A percentile compares a stretch with the other conserved stretches of the same genome.
Evolutionary conservation across 192 early-diverging fungal species (phyloP).

Genomic region (Gryganskiella cystojenkinii): DNA sequence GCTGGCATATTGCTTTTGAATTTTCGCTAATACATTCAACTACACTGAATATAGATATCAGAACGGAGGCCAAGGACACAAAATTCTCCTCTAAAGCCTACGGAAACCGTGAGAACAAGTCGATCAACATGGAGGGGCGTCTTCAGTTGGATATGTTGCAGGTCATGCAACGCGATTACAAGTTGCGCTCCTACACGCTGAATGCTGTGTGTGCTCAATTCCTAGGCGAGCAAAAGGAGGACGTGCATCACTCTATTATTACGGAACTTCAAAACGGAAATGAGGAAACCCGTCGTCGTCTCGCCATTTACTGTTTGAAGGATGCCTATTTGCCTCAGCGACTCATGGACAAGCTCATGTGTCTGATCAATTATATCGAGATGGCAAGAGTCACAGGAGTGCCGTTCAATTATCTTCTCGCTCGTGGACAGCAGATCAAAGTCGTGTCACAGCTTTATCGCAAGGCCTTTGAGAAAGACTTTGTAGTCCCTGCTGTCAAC

Average conservation of each 20-base stretch:
- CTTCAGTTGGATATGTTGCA: slow-evolving; percentile 94
- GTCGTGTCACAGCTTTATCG: slow-evolving; percentile 97
- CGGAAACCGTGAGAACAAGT: slow-evolving; percentile 92
- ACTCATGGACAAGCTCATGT: slow-evolving; percentile 97
- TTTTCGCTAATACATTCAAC: background rate
- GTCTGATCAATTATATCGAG: slow-evolving; percentile 95
- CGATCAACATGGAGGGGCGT: slow-evolving; percentile 90
- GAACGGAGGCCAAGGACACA: slow-evolving; percentile 81
- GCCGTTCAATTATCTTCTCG: slow-evolving; percentile 92
- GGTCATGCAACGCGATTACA: slow-evolving; percentile 96
- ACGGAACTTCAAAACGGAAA: slow-evolving; percentile 97
- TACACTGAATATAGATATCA: slow-evolving; percentile 43
- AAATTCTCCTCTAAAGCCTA: slow-evolving; percentile 94
- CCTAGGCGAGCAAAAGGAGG: slow-evolving; percentile 97
- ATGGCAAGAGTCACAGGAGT: slow-evolving; percentile 99
- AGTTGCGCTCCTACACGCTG: slow-evolving; percentile 93
- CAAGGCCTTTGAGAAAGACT: slow-evolving; percentile 80
- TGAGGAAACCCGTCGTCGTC: slow-evolving; percentile 90
- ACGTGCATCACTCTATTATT: slow-evolving; percentile 99
- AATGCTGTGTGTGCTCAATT: slow-evolving; percentile 98
- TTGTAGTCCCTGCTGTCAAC: slow-evolving; percentile 91
- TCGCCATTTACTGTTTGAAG: slow-evolving; percentile 98
- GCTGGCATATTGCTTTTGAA: background rate
- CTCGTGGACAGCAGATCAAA: slow-evolving; percentile 97
- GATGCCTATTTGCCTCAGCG: slow-evolving; percentile 95